phyloP scores from a whole-genome alignment of 148 eudicot genomes.

The Rhododendron griersonianum region DNA sequence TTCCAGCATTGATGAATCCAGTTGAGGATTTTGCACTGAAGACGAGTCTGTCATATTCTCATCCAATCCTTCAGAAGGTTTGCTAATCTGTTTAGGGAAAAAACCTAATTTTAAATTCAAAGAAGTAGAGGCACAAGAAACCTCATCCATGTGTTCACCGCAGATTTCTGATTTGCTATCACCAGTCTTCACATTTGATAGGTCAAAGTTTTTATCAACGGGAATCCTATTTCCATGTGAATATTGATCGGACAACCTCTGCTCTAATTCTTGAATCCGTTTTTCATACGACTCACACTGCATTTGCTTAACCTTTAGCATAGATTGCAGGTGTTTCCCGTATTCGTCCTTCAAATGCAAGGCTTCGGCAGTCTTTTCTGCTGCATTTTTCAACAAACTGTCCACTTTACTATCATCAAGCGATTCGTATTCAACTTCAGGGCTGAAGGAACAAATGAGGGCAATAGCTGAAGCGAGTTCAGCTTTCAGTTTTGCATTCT shows the following conservation, averaged over 20 bases:
- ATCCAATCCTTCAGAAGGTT: slow-evolving; percentile 55
- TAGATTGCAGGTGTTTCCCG: slow-evolving; percentile 57
- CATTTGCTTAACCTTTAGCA: slow-evolving; percentile 56
- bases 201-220: slow-evolving; percentile 29
- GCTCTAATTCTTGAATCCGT: slow-evolving; percentile 83
- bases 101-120: slow-evolving; percentile 32
- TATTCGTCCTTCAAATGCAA: slow-evolving; percentile 80
- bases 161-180: slow-evolving; percentile 59
- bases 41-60: slow-evolving; percentile 88
- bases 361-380: slow-evolving; percentile 86
- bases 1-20: slow-evolving; percentile 79
- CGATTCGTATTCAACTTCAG: slow-evolving; percentile 57
- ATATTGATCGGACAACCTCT: slow-evolving; percentile 63
- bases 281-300: slow-evolving; percentile 92
- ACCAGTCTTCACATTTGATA: slow-evolving; percentile 36
- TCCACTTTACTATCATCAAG: slow-evolving; percentile 64
- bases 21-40: slow-evolving; percentile 46
- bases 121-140: slow-evolving; percentile 51
- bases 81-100: slow-evolving; percentile 26
- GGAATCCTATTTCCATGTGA: slow-evolving; percentile 34
- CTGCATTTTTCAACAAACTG: slow-evolving; percentile 60
- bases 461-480: slow-evolving; percentile 98
- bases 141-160: slow-evolving; percentile 68
- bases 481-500: slow-evolving; percentile 90
- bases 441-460: slow-evolving; percentile 52